phyloP scores from a whole-genome alignment of 352 stramenopile species.

The Globisporangium nodosum region DNA sequence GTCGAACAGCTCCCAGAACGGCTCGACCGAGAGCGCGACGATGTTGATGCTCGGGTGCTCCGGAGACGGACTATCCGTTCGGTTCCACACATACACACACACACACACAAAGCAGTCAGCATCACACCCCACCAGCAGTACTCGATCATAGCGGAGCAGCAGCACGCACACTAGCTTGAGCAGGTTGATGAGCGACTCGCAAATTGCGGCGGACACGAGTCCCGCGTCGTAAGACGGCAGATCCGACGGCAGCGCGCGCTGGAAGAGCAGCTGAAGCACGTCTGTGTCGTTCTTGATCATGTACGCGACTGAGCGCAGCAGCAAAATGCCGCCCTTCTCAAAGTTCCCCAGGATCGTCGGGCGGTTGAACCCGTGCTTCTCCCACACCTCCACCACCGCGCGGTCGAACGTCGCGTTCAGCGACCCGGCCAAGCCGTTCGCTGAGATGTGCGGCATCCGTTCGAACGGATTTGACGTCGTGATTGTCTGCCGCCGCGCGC shows the following conservation, averaged over 20 bases:
- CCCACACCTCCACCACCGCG: slow-evolving; percentile 52
- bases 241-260: slow-evolving; percentile 48
- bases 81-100: neutral
- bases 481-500: slow-evolving; percentile 27
- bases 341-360: slow-evolving; percentile 68
- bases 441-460: slow-evolving; percentile 5
- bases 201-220: slow-evolving; percentile 63
- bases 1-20: slow-evolving; percentile 81
- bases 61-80: slow-evolving; percentile 33
- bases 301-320: slow-evolving; percentile 58
- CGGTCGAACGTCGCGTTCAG: slow-evolving; percentile 19
- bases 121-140: too few species aligned
- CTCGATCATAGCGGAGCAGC: too few species aligned
- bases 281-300: slow-evolving; percentile 53
- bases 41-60: slow-evolving; percentile 69
- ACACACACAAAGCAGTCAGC: too few species aligned
- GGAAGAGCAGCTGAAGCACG: slow-evolving; percentile 41
- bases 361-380: slow-evolving; percentile 71
- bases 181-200: slow-evolving; percentile 61
- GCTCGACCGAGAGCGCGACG: slow-evolving; percentile 66
- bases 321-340: slow-evolving; percentile 63
- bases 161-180: slow-evolving; percentile 59
- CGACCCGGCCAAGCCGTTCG: slow-evolving; percentile 15
- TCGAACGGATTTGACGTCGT: slow-evolving; percentile 17
- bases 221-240: slow-evolving; percentile 61